Conservation (phyloP, 148 eudicot species). For the Linanthus parryae region DNA sequence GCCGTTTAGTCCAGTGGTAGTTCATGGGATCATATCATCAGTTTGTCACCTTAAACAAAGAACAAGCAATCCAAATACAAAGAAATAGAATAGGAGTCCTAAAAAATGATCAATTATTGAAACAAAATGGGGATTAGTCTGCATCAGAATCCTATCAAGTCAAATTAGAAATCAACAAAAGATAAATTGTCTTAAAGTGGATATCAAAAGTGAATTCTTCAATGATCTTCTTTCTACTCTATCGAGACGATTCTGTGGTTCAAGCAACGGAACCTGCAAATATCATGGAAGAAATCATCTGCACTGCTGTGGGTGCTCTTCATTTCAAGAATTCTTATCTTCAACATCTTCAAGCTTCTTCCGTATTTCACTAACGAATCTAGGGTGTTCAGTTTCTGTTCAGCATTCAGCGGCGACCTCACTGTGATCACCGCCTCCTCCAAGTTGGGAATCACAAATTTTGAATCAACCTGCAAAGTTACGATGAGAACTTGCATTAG, state of each 20-base stretch:
- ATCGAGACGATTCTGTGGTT: constrained; percentile 59
- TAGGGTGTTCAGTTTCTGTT: constrained; percentile 88
- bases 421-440: constrained; percentile 74
- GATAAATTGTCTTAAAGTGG: no score
- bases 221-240: constrained; percentile 27
- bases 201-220: no score
- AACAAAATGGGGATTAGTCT: no score
- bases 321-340: constrained; percentile 82
- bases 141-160: no score
- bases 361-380: constrained; percentile 75
- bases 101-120: no score
- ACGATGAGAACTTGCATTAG: not conserved
- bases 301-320: constrained; percentile 87
- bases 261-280: constrained; percentile 62
- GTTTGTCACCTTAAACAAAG: no score
- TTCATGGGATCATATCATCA: no score
- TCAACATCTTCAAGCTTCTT: constrained; percentile 63
- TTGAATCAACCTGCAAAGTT: constrained; percentile 61
- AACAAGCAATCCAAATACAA: no score
- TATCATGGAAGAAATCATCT: constrained; percentile 90
- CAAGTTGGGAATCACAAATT: constrained; percentile 63
- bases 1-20: no score
- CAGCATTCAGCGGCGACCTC: constrained; percentile 91
- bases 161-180: no score
- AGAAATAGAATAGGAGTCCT: no score